Base-by-base conservation (phyloP, 2,329 filamentous ascomycete species). In the Achaetomium macrosporum region DNA sequence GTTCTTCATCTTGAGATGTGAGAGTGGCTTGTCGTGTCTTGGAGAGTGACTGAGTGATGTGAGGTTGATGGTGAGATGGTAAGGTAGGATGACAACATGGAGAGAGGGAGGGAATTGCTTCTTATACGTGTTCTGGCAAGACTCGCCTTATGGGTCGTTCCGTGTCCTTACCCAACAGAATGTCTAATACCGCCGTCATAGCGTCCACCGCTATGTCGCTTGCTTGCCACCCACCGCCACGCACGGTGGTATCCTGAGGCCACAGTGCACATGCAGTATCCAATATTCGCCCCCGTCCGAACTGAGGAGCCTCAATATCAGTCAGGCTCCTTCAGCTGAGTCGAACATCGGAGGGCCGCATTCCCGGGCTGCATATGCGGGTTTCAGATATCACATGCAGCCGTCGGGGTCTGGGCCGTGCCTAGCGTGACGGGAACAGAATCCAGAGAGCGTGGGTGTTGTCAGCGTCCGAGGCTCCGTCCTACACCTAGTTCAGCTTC, bases 311-410 rank as follows among this genome's bases (percentile, higher is more conserved):
- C 50, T 36, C 39, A 39, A 20, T 13, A 9, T 42, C 36, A 5
- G 2, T 44, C 1, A 35, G 10, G 7, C 15, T 11, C 31, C 13
- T 20, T 44, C 48, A 42, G 53, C 53, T 49, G 47, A 35, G 9
- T 12, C 15, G 33, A 8, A 19, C 31, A 43, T 17, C 2, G 20
- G 20, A 20, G 42, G 39, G 7, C 35, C 15, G 29, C 30, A 33
- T 40, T 11, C 39, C 36, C 12, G 12, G 47, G 30, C 44, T 55
- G 50, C 49, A 55, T 52, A 47, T 54, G 50, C 53, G 51, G 10
- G 31, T n/a, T 19, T 41, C 45, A 44, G 12, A 55, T 57, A 57
- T 53, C 55, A 55, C 55, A 57, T 57, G 55, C 52, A 57, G 50
- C 50, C 43, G 43, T 35, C 25, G 20, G 8, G 17, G 40, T 30